A percentile compares a stretch with the other conserved stretches of the same genome.
Conservation (phyloP, 495 filamentous ascomycete species). For the Sordaria brevicollis region DNA sequence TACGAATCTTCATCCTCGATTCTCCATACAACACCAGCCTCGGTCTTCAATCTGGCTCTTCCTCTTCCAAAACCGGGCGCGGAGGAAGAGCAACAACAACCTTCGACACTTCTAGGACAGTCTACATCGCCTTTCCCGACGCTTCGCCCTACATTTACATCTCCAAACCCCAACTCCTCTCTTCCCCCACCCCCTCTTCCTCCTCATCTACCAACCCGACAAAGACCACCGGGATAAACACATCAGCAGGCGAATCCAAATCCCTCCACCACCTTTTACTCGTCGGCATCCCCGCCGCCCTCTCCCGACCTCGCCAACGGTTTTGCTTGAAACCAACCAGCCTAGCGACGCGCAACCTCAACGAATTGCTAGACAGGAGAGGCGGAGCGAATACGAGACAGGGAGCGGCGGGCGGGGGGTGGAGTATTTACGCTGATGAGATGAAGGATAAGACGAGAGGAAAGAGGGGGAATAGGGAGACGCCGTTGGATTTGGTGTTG, state of each 20-base stretch:
- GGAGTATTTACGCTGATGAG: slow-evolving; percentile 64
- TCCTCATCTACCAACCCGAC: neutral
- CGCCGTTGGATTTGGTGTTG: slow-evolving; percentile 45
- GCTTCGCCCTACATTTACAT: slow-evolving; percentile 65
- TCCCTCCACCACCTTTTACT: slow-evolving; percentile 58
- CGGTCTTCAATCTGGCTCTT: slow-evolving; percentile 44
- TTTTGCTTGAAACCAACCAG: slow-evolving; percentile 56
- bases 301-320: slow-evolving; percentile 58
- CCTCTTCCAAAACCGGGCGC: slow-evolving; percentile 43
- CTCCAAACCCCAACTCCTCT: slow-evolving; percentile 38
- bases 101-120: slow-evolving; percentile 49
- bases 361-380: slow-evolving; percentile 51
- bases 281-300: slow-evolving; percentile 66
- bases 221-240: neutral
- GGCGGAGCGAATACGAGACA: slow-evolving; percentile 25
- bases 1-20: slow-evolving; percentile 66
- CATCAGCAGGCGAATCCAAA: slow-evolving; percentile 38
- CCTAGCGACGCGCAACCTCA: slow-evolving; percentile 57
- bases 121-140: slow-evolving; percentile 74
- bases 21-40: slow-evolving; percentile 55
- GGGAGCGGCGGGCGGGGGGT: slow-evolving; percentile 56
- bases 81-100: slow-evolving; percentile 27
- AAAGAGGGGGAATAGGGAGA: slow-evolving; percentile 19
- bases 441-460: slow-evolving; percentile 25
- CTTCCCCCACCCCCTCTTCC: slow-evolving; percentile 1